phyloP scores from a whole-genome alignment of 768 basidiomycete species.

The Mycena venus region DNA sequence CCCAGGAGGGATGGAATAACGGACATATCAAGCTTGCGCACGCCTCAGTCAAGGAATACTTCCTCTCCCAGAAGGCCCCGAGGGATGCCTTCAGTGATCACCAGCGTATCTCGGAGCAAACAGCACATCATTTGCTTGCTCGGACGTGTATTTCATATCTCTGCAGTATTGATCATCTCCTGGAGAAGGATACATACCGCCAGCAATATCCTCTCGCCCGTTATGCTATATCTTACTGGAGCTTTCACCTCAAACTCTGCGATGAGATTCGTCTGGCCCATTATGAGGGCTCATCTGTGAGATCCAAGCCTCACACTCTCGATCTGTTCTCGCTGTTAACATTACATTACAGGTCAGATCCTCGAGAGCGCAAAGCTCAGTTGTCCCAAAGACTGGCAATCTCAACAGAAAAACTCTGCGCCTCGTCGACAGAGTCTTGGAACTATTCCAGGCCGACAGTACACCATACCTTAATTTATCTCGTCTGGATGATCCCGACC shows the following conservation, averaged over 20 bases:
- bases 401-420: not conserved
- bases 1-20: not conserved
- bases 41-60: not conserved
- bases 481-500: not conserved
- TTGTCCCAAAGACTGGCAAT: too few species aligned
- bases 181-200: not conserved
- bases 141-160: constrained; percentile 3
- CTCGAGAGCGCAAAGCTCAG: too few species aligned
- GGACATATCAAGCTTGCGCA: not conserved
- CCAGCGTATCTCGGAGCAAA: not conserved
- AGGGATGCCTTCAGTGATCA: not conserved
- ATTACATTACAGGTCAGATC: too few species aligned
- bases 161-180: not conserved
- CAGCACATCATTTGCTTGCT: not conserved
- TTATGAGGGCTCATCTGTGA: not conserved
- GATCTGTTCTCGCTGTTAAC: too few species aligned
- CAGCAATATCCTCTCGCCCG: not conserved
- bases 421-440: not conserved
- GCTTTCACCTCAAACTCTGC: not conserved
- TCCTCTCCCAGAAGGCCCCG: not conserved
- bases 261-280: not conserved
- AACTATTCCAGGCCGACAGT: not conserved
- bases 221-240: not conserved
- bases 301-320: too few species aligned
- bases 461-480: not conserved